Evolutionary conservation across 2,329 filamentous ascomycete genomes (phyloP).

Genomic region (Sporothrix brunneoviolacea): DNA sequence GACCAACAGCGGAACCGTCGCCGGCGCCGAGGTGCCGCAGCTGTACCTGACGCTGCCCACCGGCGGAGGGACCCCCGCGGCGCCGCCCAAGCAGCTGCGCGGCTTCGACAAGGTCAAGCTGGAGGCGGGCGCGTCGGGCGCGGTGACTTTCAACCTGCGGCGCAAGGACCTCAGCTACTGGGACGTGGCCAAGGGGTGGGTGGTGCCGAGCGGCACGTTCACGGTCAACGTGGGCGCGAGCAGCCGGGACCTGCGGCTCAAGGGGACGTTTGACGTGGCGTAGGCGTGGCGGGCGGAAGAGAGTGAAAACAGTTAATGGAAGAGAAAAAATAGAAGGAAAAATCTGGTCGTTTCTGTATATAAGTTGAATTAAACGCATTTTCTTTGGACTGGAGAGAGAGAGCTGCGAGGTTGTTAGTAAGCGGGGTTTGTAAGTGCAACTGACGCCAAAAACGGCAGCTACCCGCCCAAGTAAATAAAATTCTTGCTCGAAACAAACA

Average conservation of each 20-base stretch:
- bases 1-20: conserved; percentile 55
- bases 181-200: conserved; percentile 57
- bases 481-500: too few species aligned
- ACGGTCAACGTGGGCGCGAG: conserved; percentile 38
- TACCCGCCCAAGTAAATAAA: too few species aligned
- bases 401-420: too few species aligned
- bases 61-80: conserved; percentile 26
- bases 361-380: too few species aligned
- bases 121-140: conserved; percentile 38
- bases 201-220: conserved; percentile 40
- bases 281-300: background rate
- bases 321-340: background rate
- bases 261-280: conserved; percentile 25
- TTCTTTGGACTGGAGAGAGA: too few species aligned
- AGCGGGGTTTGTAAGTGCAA: too few species aligned
- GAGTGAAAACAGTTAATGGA: background rate
- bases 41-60: conserved; percentile 43
- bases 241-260: conserved; percentile 38
- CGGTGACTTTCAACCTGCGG: conserved; percentile 46
- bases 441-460: too few species aligned
- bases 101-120: conserved; percentile 56
- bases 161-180: conserved; percentile 59
- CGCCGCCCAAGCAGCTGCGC: conserved; percentile 46
- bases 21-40: conserved; percentile 62
- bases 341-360: background rate